Conservation (phyloP, 257 asterid species). For the Solanum chilense region DNA sequence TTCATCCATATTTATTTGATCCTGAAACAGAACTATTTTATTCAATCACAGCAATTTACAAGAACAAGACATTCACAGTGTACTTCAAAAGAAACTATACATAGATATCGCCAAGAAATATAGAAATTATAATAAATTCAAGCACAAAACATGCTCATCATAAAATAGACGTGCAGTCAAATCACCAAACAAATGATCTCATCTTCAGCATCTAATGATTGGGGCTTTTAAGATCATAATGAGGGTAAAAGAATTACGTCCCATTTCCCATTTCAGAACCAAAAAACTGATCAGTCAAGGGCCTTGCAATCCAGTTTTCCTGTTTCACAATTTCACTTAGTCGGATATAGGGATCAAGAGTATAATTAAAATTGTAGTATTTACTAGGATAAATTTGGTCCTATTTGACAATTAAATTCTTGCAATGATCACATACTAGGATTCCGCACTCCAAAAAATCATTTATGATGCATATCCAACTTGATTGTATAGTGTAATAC, state of each 20-base stretch:
- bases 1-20: conserved; percentile 77
- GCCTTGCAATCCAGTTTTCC: not conserved
- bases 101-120: not conserved
- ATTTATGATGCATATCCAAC: not conserved
- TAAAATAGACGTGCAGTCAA: not conserved
- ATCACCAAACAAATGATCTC: not conserved
- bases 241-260: not conserved
- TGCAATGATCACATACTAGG: not conserved
- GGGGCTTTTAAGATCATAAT: not conserved
- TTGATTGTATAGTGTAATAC: not conserved
- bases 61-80: not conserved
- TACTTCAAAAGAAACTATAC: not conserved
- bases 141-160: not conserved
- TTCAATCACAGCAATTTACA: conserved; percentile 10
- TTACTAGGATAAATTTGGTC: not conserved
- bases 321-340: not conserved
- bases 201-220: not conserved
- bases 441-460: not conserved
- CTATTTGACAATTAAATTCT: not conserved
- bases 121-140: not conserved
- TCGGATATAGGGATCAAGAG: not conserved
- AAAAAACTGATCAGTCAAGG: not conserved
- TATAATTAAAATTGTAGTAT: not conserved
- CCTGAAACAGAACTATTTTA: conserved; percentile 46
- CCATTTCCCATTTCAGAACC: not conserved